Evolutionary conservation across 306 rosid genomes (phyloP).

Genomic region (Sechiopsis laciniata): DNA sequence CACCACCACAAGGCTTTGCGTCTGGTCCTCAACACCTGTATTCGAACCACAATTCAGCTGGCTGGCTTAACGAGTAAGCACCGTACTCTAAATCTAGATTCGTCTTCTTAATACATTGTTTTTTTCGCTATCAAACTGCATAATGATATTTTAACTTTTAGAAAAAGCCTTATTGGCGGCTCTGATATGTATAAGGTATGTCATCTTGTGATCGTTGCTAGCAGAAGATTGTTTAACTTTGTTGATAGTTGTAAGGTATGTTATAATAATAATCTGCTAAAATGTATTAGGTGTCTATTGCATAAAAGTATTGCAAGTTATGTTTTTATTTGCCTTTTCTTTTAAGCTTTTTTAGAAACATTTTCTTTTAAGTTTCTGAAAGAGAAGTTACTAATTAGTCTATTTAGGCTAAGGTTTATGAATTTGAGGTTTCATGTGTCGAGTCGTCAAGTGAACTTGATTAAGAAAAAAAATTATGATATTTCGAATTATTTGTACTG

Average conservation of each 20-base stretch:
- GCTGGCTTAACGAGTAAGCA: conserved; percentile 43
- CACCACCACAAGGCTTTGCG: conserved; percentile 32
- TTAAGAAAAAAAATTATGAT: too few species aligned
- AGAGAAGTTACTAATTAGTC: too few species aligned
- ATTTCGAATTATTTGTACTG: too few species aligned
- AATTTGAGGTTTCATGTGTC: too few species aligned
- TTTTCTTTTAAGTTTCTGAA: too few species aligned
- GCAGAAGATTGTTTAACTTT: not conserved
- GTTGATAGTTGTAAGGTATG: not conserved
- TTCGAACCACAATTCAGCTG: conserved; percentile 44
- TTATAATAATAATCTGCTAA: not conserved
- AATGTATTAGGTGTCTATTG: not conserved
- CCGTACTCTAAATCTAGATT: not conserved
- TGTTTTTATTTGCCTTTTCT: too few species aligned
- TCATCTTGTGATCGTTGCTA: not conserved
- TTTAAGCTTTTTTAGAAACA: too few species aligned
- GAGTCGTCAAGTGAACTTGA: too few species aligned
- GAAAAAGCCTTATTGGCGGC: not conserved
- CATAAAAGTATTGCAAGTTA: too few species aligned
- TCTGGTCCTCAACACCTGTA: conserved; percentile 29
- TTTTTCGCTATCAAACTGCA: not conserved
- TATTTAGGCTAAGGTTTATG: too few species aligned
- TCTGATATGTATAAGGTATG: not conserved
- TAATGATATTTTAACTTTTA: not conserved
- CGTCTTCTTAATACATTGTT: not conserved